Evolutionary conservation across 306 rosid genomes (phyloP).

Genomic region (Oxytropis ochrocephala): DNA sequence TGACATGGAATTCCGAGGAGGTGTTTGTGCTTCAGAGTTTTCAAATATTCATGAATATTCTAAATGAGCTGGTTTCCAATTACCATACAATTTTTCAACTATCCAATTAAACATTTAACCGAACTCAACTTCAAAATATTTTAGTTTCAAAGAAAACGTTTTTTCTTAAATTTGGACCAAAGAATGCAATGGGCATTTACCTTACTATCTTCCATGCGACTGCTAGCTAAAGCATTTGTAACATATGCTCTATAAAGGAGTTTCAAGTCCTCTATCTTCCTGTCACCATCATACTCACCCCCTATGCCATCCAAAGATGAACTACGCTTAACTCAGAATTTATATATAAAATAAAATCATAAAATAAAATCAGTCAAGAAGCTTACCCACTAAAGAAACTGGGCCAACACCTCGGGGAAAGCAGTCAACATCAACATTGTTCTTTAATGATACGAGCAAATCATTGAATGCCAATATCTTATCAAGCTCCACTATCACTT

Average conservation of each 20-base stretch:
- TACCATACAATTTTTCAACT: not conserved
- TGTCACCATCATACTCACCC: constrained; percentile 63
- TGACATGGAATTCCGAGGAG: too few species aligned
- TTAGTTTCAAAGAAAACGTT: not conserved
- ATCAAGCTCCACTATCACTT: constrained; percentile 71
- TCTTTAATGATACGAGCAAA: constrained; percentile 70
- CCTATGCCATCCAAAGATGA: constrained; percentile 37
- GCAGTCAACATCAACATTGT: constrained; percentile 53
- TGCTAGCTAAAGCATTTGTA: constrained; percentile 37
- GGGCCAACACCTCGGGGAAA: constrained; percentile 90
- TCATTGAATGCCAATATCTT: constrained; percentile 53
- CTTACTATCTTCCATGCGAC: constrained; percentile 36
- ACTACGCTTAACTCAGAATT: not conserved
- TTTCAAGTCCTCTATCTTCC: constrained; percentile 77
- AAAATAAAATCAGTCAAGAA: not conserved
- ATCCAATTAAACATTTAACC: not conserved
- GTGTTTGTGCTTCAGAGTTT: too few species aligned
- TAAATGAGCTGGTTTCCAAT: not conserved
- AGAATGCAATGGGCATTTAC: constrained; percentile 16
- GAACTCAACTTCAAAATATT: constrained; percentile 33
- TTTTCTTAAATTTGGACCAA: not conserved
- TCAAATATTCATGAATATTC: not conserved
- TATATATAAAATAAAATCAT: not conserved
- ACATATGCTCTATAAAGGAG: constrained; percentile 59
- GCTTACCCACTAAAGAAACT: constrained; percentile 67